Percentiles rank a stretch among this genome's conserved stretches.
Conservation (phyloP, 2,329 filamentous ascomycete species). For the Nigrospora sphaerica region DNA sequence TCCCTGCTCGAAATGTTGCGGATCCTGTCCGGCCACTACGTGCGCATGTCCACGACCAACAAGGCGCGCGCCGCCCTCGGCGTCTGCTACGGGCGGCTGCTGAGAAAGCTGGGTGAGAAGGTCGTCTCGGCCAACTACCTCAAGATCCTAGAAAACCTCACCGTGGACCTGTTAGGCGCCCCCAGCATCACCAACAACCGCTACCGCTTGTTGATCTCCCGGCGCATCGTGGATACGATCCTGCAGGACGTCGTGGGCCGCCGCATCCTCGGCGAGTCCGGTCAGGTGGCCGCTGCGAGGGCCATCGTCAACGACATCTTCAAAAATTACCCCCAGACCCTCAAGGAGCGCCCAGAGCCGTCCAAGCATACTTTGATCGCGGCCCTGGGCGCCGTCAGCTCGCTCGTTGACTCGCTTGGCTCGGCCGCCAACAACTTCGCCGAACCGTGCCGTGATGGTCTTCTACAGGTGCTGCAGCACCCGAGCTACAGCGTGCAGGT, state of each 20-base stretch:
- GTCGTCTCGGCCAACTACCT: slow-evolving; percentile 79
- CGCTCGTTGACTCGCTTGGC: slow-evolving; percentile 71
- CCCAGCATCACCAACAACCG: slow-evolving; percentile 73
- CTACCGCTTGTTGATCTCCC: slow-evolving; percentile 77
- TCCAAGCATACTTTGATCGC: slow-evolving; percentile 79
- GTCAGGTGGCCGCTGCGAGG: slow-evolving; percentile 76
- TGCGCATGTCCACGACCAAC: slow-evolving; percentile 70
- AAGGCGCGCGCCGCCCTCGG: slow-evolving; percentile 75
- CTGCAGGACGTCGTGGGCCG: slow-evolving; percentile 77
- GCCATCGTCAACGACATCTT: slow-evolving; percentile 79
- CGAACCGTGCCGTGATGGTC: slow-evolving; percentile 76
- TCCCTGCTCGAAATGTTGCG: slow-evolving; percentile 72
- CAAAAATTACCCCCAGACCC: slow-evolving; percentile 87
- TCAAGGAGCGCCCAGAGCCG: slow-evolving; percentile 83
- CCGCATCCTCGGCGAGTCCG: slow-evolving; percentile 80
- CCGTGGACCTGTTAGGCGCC: slow-evolving; percentile 72
- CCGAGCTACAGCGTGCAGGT: slow-evolving; percentile 95
- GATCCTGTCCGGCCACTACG: slow-evolving; percentile 74
- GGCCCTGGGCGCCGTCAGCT: slow-evolving; percentile 70
- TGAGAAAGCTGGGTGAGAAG: slow-evolving; percentile 72
- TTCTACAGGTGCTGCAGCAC: slow-evolving; percentile 87
- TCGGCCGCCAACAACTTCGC: slow-evolving; percentile 75
- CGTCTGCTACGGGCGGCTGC: slow-evolving; percentile 76
- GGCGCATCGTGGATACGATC: slow-evolving; percentile 77
- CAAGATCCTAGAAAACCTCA: slow-evolving; percentile 72